Evolutionary conservation across 768 basidiomycete genomes (phyloP), one percentile per base, ranked within the genome.

Genomic region (Rhodosporidiobolus sp.): DNA sequence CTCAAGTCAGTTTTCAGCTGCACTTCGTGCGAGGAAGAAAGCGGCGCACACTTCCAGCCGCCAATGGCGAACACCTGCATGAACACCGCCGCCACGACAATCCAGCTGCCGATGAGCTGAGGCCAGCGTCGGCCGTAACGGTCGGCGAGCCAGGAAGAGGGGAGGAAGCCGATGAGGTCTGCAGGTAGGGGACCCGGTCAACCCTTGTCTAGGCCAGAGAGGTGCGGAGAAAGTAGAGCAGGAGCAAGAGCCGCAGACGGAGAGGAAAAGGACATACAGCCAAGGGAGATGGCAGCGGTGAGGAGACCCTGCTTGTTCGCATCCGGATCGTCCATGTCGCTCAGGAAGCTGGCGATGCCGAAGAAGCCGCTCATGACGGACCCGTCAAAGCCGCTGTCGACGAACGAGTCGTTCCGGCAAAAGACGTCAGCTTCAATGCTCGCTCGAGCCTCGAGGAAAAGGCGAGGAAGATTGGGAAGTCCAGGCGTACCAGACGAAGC

Each of bases 141-240:
- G 34, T 68, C 67, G 28, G 30, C 32, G 0, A 55, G 26, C 43
- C 53, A 68, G 2, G 53, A 38, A 0, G 67, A 43, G 11, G 56
- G 55, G 30, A 61, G 1, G 60, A 68, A 68, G 24, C 55, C 67
- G 17, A 57, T 50, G 12, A 68, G 55, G 43, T 38, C 65, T 50
- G 35, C 17, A 26, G 22, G 48, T 4, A 38, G 11, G 35, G 38
- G 19, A 32, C 22, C 7, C 3, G 35, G 55, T 56, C 55, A 56
- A 50, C 50, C 12, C 50, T n/a, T n/a, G n/a, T n/a, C n/a, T n/a
- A n/a, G n/a, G n/a, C n/a, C n/a, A n/a, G 19, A 49, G 19, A 54
- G 24, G 53, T 26, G 11, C n/a, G n/a, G n/a, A n/a, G n/a, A n/a
- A n/a, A n/a, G n/a, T n/a, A n/a, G n/a, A n/a, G n/a, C n/a, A n/a